Conservation (phyloP, 441 rosid genomes). For the Bocquillonia castaneifolia region DNA sequence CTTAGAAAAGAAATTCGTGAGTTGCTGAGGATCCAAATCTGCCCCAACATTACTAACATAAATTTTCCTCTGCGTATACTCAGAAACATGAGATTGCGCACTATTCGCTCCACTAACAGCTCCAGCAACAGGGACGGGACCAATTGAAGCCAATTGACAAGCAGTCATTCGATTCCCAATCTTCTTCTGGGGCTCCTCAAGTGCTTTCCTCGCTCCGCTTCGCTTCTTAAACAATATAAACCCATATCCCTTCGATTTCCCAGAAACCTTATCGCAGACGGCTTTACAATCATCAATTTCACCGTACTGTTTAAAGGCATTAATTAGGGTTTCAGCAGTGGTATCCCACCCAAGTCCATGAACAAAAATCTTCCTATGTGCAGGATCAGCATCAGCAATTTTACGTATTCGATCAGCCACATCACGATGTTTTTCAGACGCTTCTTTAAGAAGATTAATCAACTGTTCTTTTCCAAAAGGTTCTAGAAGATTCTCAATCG, state of each 20-base stretch:
- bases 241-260: constrained; percentile 46
- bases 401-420: constrained; percentile 25
- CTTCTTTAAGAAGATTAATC: constrained; percentile 27
- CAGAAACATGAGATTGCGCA: constrained; percentile 20
- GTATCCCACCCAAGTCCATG: constrained; percentile 49
- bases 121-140: constrained; percentile 24
- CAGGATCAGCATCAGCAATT: constrained; percentile 38
- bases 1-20: constrained; percentile 32
- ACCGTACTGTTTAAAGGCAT: constrained; percentile 36
- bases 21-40: constrained; percentile 33
- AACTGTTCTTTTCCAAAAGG: constrained; percentile 38
- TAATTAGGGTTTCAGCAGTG: constrained; percentile 29
- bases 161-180: constrained; percentile 43
- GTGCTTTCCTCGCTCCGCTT: constrained; percentile 36
- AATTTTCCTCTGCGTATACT: constrained; percentile 37
- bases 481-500: constrained; percentile 33
- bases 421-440: constrained; percentile 26
- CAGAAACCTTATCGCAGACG: constrained; percentile 36
- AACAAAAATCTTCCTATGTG: constrained; percentile 50
- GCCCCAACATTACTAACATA: constrained; percentile 43
- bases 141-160: constrained; percentile 41
- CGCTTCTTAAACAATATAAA: constrained; percentile 42
- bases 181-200: constrained; percentile 43
- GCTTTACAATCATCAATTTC: constrained; percentile 52
- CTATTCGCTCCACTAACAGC: not conserved